Evolutionary conservation across 371 early-diverging fungal genomes (phyloP).

Genomic region (Rhizomucor pusillus): DNA sequence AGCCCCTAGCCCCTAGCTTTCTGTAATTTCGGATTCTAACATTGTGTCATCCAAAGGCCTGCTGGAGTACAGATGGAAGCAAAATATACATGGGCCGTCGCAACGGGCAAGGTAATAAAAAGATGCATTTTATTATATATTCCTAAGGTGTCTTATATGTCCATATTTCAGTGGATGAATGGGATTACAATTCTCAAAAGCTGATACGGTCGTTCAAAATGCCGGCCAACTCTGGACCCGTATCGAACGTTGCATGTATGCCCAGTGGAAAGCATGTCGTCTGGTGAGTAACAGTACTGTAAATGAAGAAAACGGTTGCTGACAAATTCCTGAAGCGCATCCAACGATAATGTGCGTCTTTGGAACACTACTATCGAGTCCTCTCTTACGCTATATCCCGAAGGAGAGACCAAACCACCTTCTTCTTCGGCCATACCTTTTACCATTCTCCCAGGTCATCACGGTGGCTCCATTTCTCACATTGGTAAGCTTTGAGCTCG

Average conservation of each 20-base stretch:
- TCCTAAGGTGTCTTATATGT: neutral
- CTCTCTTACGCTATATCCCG: conserved; percentile 31
- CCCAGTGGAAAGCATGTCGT: conserved; percentile 81
- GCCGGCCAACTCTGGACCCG: conserved; percentile 91
- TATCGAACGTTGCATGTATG: conserved; percentile 74
- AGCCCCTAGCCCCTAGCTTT: too few relatives aligned
- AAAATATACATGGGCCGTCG: conserved; percentile 76
- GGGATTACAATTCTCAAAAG: conserved; percentile 69
- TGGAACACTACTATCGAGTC: conserved; percentile 71
- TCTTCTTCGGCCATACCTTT: conserved; percentile 38
- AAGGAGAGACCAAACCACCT: conserved; percentile 19
- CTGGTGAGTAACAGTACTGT: conserved; percentile 60
- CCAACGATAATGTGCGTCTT: conserved; percentile 89
- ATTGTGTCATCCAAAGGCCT: conserved; percentile 46
- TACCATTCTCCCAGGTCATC: conserved; percentile 48
- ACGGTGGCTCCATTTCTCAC: conserved; percentile 77
- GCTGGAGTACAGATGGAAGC: conserved; percentile 83
- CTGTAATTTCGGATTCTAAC: too few relatives aligned
- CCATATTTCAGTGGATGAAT: conserved; percentile 77
- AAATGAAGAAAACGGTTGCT: too few relatives aligned
- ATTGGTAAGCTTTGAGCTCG: conserved; percentile 51
- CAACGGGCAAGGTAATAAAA: conserved; percentile 64
- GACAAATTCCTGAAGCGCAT: too few relatives aligned
- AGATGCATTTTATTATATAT: neutral
- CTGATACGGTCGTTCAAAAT: conserved; percentile 72